These are phyloP conservation scores for Epichloe festucae DNA, from an alignment of 2,329 filamentous ascomycete genomes.

Conservation along the genomic window DNA sequence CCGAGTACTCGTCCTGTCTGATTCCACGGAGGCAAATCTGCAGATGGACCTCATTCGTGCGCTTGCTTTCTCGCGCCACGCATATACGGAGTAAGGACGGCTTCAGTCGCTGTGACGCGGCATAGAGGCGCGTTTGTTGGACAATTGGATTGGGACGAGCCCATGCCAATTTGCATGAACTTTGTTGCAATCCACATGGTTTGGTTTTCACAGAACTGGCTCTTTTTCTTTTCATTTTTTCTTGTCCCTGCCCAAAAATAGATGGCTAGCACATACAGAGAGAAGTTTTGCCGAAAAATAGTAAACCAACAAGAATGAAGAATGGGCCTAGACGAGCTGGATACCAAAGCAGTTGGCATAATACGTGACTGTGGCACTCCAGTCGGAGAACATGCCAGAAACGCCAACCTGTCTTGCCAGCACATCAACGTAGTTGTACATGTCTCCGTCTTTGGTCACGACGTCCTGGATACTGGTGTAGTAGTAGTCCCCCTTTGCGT, in stretches of 20 bases:
- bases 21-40: constrained; percentile 9
- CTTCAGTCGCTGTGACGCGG: neutral
- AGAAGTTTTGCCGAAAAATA: too few relatives aligned
- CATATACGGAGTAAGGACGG: too few relatives aligned
- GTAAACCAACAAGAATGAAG: neutral
- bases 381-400: constrained; percentile 53
- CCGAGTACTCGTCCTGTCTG: too few relatives aligned
- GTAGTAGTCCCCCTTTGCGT: constrained; percentile 37
- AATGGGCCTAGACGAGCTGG: constrained; percentile 2
- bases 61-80: neutral
- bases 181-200: neutral
- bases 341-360: constrained; percentile 56
- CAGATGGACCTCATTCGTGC: neutral
- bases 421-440: constrained; percentile 53
- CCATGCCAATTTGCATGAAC: too few relatives aligned
- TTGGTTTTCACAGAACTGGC: neutral
- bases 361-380: constrained; percentile 55
- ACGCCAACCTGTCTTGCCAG: constrained; percentile 48
- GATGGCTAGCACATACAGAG: too few relatives aligned
- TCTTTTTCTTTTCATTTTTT: neutral
- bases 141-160: too few relatives aligned
- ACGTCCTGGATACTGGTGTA: constrained; percentile 41
- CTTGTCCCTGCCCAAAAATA: neutral
- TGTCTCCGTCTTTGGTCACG: constrained; percentile 50
- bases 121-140: neutral